Evolutionary conservation across 805 yeast genomes (phyloP).

Genomic region (Candida berthetii): DNA sequence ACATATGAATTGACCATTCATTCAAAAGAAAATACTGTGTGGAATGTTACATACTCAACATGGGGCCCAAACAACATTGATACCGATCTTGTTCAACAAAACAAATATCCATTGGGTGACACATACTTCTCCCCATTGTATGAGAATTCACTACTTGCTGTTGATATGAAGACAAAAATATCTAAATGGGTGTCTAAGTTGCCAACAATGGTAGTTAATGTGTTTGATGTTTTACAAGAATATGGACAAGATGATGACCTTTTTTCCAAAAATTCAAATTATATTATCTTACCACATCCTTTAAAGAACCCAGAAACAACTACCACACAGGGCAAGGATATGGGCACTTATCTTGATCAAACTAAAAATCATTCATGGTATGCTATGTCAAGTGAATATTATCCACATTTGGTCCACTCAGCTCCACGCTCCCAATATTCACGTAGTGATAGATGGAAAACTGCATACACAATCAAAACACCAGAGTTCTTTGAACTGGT

Average conservation of each 20-base stretch:
- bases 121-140: slow-evolving; percentile 80
- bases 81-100: slow-evolving; percentile 38
- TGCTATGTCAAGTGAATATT: slow-evolving; percentile 73
- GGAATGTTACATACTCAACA: slow-evolving; percentile 81
- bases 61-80: slow-evolving; percentile 94
- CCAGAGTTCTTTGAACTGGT: slow-evolving; percentile 34
- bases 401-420: slow-evolving; percentile 75
- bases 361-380: slow-evolving; percentile 69
- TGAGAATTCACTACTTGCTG: slow-evolving; percentile 72
- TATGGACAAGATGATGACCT: slow-evolving; percentile 5
- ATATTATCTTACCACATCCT: slow-evolving; percentile 66
- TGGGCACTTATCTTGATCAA: slow-evolving; percentile 62
- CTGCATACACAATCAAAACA: slow-evolving; percentile 27
- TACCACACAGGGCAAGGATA: slow-evolving; percentile 16
- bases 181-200: slow-evolving; percentile 77
- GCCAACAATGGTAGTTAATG: slow-evolving; percentile 66
- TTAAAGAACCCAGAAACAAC: slow-evolving; percentile 26
- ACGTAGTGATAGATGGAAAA: slow-evolving; percentile 35
- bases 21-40: slow-evolving; percentile 59
- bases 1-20: slow-evolving; percentile 73
- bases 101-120: slow-evolving; percentile 58
- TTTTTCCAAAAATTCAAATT: slow-evolving; percentile 16
- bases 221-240: slow-evolving; percentile 63
- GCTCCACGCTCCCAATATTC: slow-evolving; percentile 69
- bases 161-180: slow-evolving; percentile 59